Conservation (phyloP, 441 rosid species). For the Erodium trifolium region DNA sequence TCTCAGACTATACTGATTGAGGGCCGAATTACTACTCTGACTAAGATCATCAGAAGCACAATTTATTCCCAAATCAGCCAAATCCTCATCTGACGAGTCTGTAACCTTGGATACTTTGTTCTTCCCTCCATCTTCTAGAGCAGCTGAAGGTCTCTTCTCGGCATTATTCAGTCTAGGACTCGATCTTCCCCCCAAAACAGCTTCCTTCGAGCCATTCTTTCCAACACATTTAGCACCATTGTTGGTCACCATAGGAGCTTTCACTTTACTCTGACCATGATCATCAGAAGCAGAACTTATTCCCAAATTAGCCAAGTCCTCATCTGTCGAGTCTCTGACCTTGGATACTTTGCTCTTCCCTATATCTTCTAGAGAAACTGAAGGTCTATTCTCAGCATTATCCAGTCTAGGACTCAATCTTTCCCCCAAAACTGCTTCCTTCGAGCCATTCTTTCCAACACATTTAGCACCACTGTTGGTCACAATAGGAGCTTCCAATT, state of each 20-base stretch:
- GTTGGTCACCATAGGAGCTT: background rate
- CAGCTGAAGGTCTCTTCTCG: slow-evolving; percentile 1
- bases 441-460: no score
- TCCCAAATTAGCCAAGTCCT: no score
- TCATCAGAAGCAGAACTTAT: background rate
- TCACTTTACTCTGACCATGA: background rate
- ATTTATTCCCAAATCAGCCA: background rate
- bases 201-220: background rate
- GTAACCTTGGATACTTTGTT: background rate
- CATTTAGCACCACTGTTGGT: no score
- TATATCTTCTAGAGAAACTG: no score
- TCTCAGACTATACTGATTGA: background rate
- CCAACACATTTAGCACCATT: background rate
- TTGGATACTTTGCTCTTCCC: no score
- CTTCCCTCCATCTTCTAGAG: background rate
- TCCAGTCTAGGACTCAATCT: no score
- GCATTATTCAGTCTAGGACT: background rate
- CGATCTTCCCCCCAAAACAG: background rate
- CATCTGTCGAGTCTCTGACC: no score
- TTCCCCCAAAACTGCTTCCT: no score
- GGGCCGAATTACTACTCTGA: background rate
- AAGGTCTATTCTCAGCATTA: no score
- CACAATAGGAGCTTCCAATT: background rate
- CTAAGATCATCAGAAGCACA: background rate
- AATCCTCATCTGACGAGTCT: background rate